Conservation (phyloP, 192 early-diverging fungal species). For the Entomortierella chlamydospora region DNA sequence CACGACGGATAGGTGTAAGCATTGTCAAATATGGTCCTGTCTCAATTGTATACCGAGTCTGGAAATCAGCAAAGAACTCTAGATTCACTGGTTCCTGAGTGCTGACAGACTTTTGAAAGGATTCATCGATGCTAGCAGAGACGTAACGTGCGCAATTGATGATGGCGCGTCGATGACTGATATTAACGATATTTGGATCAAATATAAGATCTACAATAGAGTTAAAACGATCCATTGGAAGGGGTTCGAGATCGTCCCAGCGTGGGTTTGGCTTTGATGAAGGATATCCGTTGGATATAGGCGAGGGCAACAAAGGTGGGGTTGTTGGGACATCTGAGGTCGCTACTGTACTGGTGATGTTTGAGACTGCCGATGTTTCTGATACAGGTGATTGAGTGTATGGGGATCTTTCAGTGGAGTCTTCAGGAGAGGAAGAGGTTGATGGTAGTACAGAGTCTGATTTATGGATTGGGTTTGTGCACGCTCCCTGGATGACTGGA, state of each 20-base stretch:
- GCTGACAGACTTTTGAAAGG: constrained; percentile 19
- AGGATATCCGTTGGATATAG: not conserved
- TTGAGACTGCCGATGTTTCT: not conserved
- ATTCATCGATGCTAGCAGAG: constrained; percentile 39
- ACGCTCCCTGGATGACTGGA: not conserved
- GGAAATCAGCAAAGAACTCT: constrained; percentile 12
- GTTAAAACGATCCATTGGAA: constrained; percentile 32
- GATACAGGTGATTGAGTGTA: not conserved
- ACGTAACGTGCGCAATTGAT: constrained; percentile 53
- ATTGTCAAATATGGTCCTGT: constrained; percentile 38
- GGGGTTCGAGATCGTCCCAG: not conserved
- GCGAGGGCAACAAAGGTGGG: not conserved
- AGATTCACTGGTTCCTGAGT: constrained; percentile 6
- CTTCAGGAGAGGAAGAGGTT: not conserved
- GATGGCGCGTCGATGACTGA: constrained; percentile 42
- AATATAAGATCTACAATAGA: constrained; percentile 44
- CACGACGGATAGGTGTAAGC: constrained; percentile 1
- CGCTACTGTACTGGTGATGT: not conserved
- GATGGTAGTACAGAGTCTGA: not conserved
- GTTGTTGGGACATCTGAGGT: not conserved
- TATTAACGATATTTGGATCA: constrained; percentile 34
- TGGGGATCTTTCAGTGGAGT: not conserved
- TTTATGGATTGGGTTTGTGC: constrained; percentile 2
- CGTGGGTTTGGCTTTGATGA: too few species aligned
- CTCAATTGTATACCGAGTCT: constrained; percentile 6